Percentiles rank a stretch among this genome's conserved stretches.
phyloP scores from a whole-genome alignment of 2,329 filamentous ascomycete species.

The Penicillium sp. region DNA sequence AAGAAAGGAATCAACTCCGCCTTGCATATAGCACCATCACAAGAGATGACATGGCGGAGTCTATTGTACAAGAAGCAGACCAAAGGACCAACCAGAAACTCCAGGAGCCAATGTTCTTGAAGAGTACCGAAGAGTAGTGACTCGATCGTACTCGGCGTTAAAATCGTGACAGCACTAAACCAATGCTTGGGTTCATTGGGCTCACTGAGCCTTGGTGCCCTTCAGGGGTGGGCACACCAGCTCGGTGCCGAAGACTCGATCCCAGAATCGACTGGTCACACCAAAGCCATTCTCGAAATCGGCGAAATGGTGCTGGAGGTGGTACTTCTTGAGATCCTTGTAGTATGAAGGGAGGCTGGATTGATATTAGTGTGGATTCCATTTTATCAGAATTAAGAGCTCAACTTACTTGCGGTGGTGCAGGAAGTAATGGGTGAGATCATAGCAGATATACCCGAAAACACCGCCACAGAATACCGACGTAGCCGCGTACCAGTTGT shows the following conservation, averaged over 20 bases:
- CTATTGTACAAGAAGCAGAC: constrained; percentile 17
- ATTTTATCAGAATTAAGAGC: neutral
- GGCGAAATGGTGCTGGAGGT: constrained; percentile 94
- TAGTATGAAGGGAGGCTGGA: constrained; percentile 77
- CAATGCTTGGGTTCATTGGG: neutral
- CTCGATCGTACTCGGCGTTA: constrained; percentile 14
- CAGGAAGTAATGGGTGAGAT: constrained; percentile 97
- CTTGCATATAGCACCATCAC: neutral
- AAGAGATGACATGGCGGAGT: constrained; percentile 1
- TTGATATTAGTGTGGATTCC: constrained; percentile 9
- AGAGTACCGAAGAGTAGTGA: neutral
- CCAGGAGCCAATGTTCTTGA: constrained; percentile 12
- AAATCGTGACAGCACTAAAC: constrained; percentile 12
- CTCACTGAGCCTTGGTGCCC: constrained; percentile 37
- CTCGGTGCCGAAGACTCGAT: constrained; percentile 85
- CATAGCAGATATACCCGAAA: constrained; percentile 94
- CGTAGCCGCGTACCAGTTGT: constrained; percentile 77
- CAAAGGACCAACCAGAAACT: constrained; percentile 14
- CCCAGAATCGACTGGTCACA: constrained; percentile 96
- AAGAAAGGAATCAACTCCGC: constrained; percentile 7
- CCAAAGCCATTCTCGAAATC: constrained; percentile 98
- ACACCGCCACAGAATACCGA: constrained; percentile 84
- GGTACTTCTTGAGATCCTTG: constrained; percentile 92
- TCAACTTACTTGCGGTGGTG: constrained; percentile 77
- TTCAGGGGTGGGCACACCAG: constrained; percentile 51